A percentile compares a stretch with the other conserved stretches of the same genome.
Evolutionary conservation across 2,329 filamentous ascomycete species (phyloP).

Genomic region (Pestalotiopsis sp.): DNA sequence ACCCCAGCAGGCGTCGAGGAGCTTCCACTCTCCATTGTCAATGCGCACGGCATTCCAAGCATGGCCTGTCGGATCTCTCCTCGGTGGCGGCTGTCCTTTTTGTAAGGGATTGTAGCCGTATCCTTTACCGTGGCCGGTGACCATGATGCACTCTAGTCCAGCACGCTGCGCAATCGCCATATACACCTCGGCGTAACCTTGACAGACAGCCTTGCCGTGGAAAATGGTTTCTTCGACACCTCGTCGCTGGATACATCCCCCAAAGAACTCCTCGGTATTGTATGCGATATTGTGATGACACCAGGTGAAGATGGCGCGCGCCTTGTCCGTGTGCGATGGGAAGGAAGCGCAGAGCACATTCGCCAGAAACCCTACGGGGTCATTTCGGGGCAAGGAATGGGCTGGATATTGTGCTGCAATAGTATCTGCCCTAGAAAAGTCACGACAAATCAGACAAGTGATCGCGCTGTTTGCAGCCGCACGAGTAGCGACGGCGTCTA

Average conservation of each 20-base stretch:
- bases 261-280: conserved; percentile 79
- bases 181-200: conserved; percentile 87
- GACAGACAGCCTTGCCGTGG: conserved; percentile 83
- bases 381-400: conserved; percentile 65
- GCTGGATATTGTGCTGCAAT: conserved; percentile 79
- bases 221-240: conserved; percentile 75
- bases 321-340: conserved; percentile 83
- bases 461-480: conserved; percentile 27
- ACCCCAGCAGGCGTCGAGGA: conserved; percentile 92
- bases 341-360: conserved; percentile 79
- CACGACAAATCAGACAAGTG: conserved; percentile 77
- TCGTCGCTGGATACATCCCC: conserved; percentile 65
- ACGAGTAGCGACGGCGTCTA: conserved; percentile 45
- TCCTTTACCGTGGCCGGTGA: conserved; percentile 85
- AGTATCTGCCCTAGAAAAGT: conserved; percentile 80
- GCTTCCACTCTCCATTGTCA: conserved; percentile 86
- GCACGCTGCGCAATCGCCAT: conserved; percentile 76
- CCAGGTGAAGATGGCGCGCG: conserved; percentile 92
- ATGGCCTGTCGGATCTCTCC: conserved; percentile 65
- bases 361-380: conserved; percentile 75
- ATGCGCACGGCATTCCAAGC: conserved; percentile 94
- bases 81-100: conserved; percentile 67
- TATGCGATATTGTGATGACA: conserved; percentile 92
- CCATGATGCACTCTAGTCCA: conserved; percentile 75
- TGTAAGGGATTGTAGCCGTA: conserved; percentile 69